Evolutionary conservation across 352 stramenopile species (phyloP), one percentile per base, ranked within the genome.

Genomic region (Phytophthora vignae): DNA sequence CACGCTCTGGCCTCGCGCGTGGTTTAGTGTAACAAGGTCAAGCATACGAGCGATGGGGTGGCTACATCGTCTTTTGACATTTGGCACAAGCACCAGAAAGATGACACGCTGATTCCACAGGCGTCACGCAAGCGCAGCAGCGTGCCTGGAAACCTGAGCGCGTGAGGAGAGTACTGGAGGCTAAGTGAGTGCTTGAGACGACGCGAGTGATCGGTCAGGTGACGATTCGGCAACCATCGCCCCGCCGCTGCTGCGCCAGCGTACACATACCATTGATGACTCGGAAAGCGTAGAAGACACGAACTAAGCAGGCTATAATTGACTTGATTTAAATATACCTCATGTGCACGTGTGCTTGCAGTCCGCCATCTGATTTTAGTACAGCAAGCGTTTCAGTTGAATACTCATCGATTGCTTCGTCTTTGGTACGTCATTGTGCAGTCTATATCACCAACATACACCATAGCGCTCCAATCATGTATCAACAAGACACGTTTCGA

Each of bases 11-110:
- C 31, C 6, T 22, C 54, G 2, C 19, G 27, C 21, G 63, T 70
- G 10, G 59, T 64, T n/a, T 22, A 64, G 12, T 64, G 63, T 21
- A 69, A 69, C 29, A 64, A 69, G 22, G 54, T 69, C 21, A 64
- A 58, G 19, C 31, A 69, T 36, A 53, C 42, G 8, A 54, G 25
- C 50, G 25, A 67, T 22, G 60, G 49, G 4, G n/a, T 59, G 38
- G 40, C 14, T n/a, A 48, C 12, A 2, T 48, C 14, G 14, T 21
- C 2, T 15, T 48, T 48, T 19, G 40, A 48, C 15, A 49, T 49
- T 11, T 49, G 42, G 15, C 42, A 49, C 42, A 48, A 48, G 40
- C 40, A 48, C 40, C n/a, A 0, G 9, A 48, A 19, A 15, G 12
- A 48, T 3, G 40, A 12, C 3, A 19, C 40, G 14, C 10, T 17